Conservation (phyloP, 2,329 filamentous ascomycete species). For the Ploettnerulaceae sp. region DNA sequence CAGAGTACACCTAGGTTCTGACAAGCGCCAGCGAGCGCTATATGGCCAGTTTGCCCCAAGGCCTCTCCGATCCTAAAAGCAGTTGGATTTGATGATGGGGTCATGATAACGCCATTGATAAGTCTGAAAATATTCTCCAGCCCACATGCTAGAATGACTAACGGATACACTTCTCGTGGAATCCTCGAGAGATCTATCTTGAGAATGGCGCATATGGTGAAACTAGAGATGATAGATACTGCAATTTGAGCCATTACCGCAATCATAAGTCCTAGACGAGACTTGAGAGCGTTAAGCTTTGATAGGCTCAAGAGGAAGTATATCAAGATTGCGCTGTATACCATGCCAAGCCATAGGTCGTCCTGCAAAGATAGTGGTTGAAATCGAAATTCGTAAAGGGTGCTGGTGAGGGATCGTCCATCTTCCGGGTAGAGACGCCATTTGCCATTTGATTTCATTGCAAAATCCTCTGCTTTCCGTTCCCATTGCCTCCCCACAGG, state of each 20-base stretch:
- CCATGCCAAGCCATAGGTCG: slow-evolving; percentile 56
- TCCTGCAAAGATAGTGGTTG: slow-evolving; percentile 66
- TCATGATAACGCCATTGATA: slow-evolving; percentile 72
- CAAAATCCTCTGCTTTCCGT: slow-evolving; percentile 49
- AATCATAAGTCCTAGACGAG: slow-evolving; percentile 64
- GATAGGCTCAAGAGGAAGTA: slow-evolving; percentile 66
- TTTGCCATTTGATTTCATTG: slow-evolving; percentile 42
- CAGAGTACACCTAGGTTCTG: slow-evolving; percentile 67
- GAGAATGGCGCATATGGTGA: slow-evolving; percentile 72
- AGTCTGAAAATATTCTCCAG: slow-evolving; percentile 74
- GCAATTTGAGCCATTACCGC: slow-evolving; percentile 66
- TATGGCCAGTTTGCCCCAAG: slow-evolving; percentile 66
- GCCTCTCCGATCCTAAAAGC: slow-evolving; percentile 67
- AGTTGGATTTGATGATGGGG: slow-evolving; percentile 62
- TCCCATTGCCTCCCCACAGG: slow-evolving; percentile 63
- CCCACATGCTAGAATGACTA: slow-evolving; percentile 69
- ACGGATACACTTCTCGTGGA: slow-evolving; percentile 68
- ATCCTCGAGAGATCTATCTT: slow-evolving; percentile 72
- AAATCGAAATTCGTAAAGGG: slow-evolving; percentile 75
- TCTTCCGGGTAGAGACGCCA: slow-evolving; percentile 64
- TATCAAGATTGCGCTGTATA: slow-evolving; percentile 57
- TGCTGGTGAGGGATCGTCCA: slow-evolving; percentile 49
- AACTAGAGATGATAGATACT: slow-evolving; percentile 71
- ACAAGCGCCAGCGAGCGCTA: slow-evolving; percentile 61
- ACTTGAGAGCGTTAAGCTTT: slow-evolving; percentile 70